Base-by-base conservation (phyloP, 1,139 yeast species). In the Suhomyces guaymorum region DNA sequence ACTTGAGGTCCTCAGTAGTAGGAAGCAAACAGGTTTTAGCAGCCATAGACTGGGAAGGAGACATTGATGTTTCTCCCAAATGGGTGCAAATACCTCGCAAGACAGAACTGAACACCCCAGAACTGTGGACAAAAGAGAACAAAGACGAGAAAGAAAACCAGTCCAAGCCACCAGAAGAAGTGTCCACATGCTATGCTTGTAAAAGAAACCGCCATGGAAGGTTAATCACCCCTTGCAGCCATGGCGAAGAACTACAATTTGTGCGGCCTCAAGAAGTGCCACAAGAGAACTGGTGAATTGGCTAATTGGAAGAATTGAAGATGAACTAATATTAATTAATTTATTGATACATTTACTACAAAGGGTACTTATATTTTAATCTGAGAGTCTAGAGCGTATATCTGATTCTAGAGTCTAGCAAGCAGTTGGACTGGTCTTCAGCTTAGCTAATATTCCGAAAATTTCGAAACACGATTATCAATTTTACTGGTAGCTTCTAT, bases 1-100 rank as follows among this genome's bases (percentile, higher is more conserved):
- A 52, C 25, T 49, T 57, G 18, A 58, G 54, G 29, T 63, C 59
- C 3, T 54, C 63, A 1, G 51, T 70, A n/a, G 56, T 55, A 19
- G 61, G 54, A 16, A 70, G 35, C 23, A 21, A 26, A 9, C 32
- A 27, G 10, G 12, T 29, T 3, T 26, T 44, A n/a, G 19, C 18
- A 15, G 11, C 30, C 9, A 34, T 34, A 4, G 43, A 41, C 13
- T 44, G 46, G 46, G 42, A 42, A 7, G 24, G 22, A 4, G 44
- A 40, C 15, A 11, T 21, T 7, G 25, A 16, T 18, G 30, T 24
- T 7, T 12, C 35, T 7, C 18, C 18, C 11, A 22, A 28, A 26
- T 34, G 37, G 33, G 28, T 35, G 32, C 42, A 26, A 35, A 29
- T 20, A 7, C 20, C 8, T 12, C 18, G 14, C 7, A 18, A 13